phyloP scores from a whole-genome alignment of 305 asterid species.

The Fraxinus velutina region DNA sequence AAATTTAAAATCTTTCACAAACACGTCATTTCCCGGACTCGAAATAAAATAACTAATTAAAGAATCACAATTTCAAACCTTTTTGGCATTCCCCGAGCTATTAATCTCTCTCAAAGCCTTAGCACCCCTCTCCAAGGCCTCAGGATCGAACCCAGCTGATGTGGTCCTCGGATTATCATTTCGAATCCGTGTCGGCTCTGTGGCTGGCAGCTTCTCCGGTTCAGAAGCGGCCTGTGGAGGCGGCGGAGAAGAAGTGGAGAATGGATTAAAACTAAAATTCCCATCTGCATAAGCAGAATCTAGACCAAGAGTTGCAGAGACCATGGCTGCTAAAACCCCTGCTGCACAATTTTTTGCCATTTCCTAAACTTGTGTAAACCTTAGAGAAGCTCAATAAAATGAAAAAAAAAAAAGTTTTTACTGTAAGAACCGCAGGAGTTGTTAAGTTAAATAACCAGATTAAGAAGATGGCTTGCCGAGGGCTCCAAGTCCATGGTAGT shows the following conservation, averaged over 20 bases:
- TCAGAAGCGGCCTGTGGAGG: constrained; percentile 31
- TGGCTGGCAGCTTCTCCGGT: constrained; percentile 33
- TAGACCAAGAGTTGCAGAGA: constrained; percentile 49
- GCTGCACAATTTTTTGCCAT: constrained; percentile 58
- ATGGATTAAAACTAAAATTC: constrained; percentile 45
- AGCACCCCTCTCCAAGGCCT: constrained; percentile 80
- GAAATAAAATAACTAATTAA: neutral
- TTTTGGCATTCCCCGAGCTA: constrained; percentile 51
- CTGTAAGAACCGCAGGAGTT: neutral
- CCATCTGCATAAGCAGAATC: constrained; percentile 60
- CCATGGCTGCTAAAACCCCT: constrained; percentile 63
- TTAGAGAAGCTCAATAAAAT: neutral
- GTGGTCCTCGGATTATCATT: constrained; percentile 82
- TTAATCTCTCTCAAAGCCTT: constrained; percentile 57
- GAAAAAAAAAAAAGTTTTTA: neutral
- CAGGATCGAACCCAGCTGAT: constrained; percentile 93
- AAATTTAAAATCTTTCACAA: neutral
- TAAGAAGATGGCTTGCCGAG: neutral
- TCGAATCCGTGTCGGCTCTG: constrained; percentile 44
- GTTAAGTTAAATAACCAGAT: neutral
- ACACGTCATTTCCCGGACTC: neutral
- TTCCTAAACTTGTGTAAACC: neutral
- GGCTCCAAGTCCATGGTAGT: neutral
- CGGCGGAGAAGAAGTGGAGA: constrained; percentile 40
- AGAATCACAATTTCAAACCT: constrained; percentile 35